Evolutionary conservation across 176 grass and related monocot genomes (phyloP), one percentile per base, ranked within the genome.

Genomic region (Oryza coarctata): DNA sequence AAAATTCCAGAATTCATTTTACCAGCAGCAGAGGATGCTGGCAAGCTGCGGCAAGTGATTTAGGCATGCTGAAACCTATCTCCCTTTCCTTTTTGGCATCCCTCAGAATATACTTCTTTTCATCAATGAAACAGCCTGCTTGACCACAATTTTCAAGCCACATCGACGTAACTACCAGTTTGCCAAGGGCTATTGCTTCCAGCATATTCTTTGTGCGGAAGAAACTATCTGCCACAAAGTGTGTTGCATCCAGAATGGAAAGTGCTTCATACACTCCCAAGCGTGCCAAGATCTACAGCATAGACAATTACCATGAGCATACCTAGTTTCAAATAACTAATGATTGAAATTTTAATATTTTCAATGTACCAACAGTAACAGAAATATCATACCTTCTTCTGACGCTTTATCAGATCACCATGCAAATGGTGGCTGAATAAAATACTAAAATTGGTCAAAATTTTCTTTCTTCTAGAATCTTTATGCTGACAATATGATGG

Each of bases 121-220:
- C 95, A 80, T 92, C 88, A 82, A 97, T 75, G 67, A 83, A 97
- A 73, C 80, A 92, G 65, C 80, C 89, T 63, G 92, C 88, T 70
- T 87, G 84, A 75, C 89, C 77, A 60, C 95, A 97, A 52, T 77
- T 86, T 91, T 97, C 90, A 74, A 97, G 95, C 95, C 95, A 97
- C 80, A 80, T 82, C 27, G 88, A 81, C 47, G 88, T 94, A 68
- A 97, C 86, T 10, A 97, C 81, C 44, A 68, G 90, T 65, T 94
- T 97, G 83, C 95, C 95, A 36, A 88, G 64, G 62, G 95, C 68
- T 65, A 97, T 91, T 87, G 95, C 92, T 88, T 97, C 92, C 66
- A 97, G 85, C 88, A 97, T 92, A 68, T 97, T 94, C 90, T 58
- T 92, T 86, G 95, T 97, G 63, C 95, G 89, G 76, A 76, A 83